A percentile compares a stretch with the other conserved stretches of the same genome.
Conservation (phyloP, 305 asterid genomes). For the Caryopteris hybrid region DNA sequence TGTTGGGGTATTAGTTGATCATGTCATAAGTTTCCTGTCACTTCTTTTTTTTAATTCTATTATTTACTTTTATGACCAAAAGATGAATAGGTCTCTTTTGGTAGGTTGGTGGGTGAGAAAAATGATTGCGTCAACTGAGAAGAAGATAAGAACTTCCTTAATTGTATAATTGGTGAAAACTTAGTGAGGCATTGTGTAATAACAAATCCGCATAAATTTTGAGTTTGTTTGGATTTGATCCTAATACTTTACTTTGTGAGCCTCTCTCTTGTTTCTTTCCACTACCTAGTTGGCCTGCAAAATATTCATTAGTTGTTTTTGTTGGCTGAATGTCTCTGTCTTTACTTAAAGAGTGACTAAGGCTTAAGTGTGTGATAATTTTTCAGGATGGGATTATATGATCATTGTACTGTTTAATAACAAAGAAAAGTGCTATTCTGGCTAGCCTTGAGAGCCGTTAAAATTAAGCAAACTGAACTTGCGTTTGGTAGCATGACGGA, state of each 20-base stretch:
- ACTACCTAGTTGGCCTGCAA: background rate
- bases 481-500: background rate
- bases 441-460: background rate
- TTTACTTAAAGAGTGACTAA: background rate
- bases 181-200: background rate
- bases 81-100: background rate
- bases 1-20: background rate
- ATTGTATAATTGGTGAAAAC: background rate
- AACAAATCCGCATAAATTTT: background rate
- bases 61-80: background rate
- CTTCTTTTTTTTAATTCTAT: background rate
- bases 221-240: background rate
- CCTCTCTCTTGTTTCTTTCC: background rate
- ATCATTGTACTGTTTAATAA: background rate
- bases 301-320: background rate
- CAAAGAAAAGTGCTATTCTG: background rate
- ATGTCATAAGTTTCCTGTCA: background rate
- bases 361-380: background rate
- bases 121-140: background rate
- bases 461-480: background rate
- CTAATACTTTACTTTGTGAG: background rate
- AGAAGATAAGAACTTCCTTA: background rate
- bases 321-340: background rate
- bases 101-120: slow-evolving; percentile 2
- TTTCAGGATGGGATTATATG: background rate